Evolutionary conservation across 768 basidiomycete species (phyloP).

Genomic region (Galerina marginata): DNA sequence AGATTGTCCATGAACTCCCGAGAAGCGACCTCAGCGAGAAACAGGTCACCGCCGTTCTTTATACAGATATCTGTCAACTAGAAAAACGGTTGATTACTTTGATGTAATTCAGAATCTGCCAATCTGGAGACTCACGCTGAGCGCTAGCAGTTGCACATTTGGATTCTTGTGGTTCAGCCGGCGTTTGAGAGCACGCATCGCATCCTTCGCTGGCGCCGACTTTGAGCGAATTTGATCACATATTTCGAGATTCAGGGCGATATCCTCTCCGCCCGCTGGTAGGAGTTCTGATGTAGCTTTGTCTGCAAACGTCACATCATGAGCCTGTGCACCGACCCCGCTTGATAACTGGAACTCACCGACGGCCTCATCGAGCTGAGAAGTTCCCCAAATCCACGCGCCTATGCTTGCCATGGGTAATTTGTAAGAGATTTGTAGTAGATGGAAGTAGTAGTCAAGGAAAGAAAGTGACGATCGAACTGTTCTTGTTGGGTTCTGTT

Average conservation of each 20-base stretch:
- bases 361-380: constrained; percentile 82
- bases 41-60: constrained; percentile 97
- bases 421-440: constrained; percentile 1
- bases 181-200: constrained; percentile 87
- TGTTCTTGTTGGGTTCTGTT: constrained; percentile 15
- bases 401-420: constrained; percentile 60
- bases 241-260: constrained; percentile 93
- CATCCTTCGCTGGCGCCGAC: constrained; percentile 80
- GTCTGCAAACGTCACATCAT: constrained; percentile 52
- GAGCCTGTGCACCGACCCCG: not conserved
- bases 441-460: constrained; percentile 6
- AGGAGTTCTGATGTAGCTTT: constrained; percentile 93
- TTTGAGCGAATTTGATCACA: constrained; percentile 97
- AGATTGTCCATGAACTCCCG: constrained; percentile 95
- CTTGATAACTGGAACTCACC: constrained; percentile 53
- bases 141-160: constrained; percentile 89
- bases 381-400: constrained; percentile 80
- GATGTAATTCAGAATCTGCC: constrained; percentile 1
- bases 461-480: not conserved
- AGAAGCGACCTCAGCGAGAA: constrained; percentile 82
- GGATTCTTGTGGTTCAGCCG: constrained; percentile 94
- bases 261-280: constrained; percentile 85
- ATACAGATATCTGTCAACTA: constrained; percentile 90
- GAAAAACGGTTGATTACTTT: constrained; percentile 3
- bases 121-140: constrained; percentile 63